Evolutionary conservation across 768 basidiomycete species (phyloP).

Genomic region (Collybia nuda): DNA sequence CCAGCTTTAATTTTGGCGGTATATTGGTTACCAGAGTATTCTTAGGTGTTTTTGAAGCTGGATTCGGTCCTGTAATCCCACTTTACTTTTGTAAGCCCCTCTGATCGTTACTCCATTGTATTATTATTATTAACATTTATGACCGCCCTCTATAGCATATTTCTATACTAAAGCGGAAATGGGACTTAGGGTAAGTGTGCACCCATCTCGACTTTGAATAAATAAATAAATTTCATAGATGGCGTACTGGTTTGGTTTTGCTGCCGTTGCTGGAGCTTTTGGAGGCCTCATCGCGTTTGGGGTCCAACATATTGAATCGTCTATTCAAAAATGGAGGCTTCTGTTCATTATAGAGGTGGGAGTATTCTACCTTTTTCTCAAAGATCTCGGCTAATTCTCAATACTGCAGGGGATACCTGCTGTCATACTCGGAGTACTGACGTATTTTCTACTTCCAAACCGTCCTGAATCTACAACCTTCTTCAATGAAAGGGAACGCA

Average conservation of each 20-base stretch:
- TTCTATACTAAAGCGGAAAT: constrained; percentile 78
- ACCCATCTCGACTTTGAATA: not conserved
- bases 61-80: constrained; percentile 75
- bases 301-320: constrained; percentile 55
- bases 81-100: constrained; percentile 67
- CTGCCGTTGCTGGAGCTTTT: constrained; percentile 81
- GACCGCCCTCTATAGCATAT: constrained; percentile 43
- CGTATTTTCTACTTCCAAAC: constrained; percentile 58
- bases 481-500: constrained; percentile 51
- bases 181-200: constrained; percentile 53
- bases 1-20: constrained; percentile 60
- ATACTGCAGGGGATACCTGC: constrained; percentile 62
- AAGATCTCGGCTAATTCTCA: not conserved
- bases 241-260: constrained; percentile 84
- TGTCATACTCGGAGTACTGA: constrained; percentile 57
- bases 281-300: constrained; percentile 85
- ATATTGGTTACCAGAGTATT: constrained; percentile 57
- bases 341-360: constrained; percentile 73
- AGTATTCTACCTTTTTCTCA: not conserved
- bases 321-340: constrained; percentile 55
- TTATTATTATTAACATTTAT: not conserved
- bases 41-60: constrained; percentile 75
- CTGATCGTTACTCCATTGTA: not conserved
- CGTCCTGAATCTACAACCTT: constrained; percentile 69
- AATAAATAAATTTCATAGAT: constrained; percentile 28